Conservation (phyloP, 2,329 filamentous ascomycete genomes). For the Alternaria triticina region DNA sequence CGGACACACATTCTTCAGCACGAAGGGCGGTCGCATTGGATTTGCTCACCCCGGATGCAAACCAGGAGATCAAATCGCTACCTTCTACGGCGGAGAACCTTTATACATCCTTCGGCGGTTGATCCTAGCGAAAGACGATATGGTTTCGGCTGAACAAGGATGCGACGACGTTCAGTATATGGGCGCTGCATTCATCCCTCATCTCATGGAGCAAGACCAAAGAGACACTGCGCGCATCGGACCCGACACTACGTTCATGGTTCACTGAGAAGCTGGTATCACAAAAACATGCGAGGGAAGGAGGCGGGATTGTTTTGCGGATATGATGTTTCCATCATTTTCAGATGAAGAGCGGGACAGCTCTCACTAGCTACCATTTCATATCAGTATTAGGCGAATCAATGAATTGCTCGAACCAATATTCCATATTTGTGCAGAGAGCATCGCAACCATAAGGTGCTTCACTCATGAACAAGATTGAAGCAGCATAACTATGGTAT, state of each 20-base stretch:
- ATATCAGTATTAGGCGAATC: too few relatives aligned
- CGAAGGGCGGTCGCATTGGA: neutral
- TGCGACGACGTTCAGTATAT: neutral
- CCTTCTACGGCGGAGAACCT: neutral
- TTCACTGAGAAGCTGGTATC: too few relatives aligned
- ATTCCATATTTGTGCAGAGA: too few relatives aligned
- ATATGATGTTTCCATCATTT: too few relatives aligned
- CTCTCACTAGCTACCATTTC: too few relatives aligned
- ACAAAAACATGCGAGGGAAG: too few relatives aligned
- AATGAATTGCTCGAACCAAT: too few relatives aligned
- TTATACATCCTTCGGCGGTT: neutral
- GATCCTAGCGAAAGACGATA: rapidly evolving
- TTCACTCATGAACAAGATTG: too few relatives aligned
- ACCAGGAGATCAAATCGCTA: neutral
- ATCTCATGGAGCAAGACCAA: neutral
- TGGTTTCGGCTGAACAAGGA: too few relatives aligned
- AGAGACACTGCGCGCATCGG: neutral
- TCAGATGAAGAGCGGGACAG: too few relatives aligned
- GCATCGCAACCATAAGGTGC: too few relatives aligned
- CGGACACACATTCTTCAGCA: neutral
- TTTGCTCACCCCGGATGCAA: neutral
- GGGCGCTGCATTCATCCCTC: neutral
- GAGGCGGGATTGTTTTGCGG: too few relatives aligned
- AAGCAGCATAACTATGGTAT: neutral
- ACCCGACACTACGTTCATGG: neutral